A percentile compares a stretch with the other conserved stretches of the same genome.
Evolutionary conservation across 495 filamentous ascomycete species (phyloP).

Genomic region (Oidiodendron maius): DNA sequence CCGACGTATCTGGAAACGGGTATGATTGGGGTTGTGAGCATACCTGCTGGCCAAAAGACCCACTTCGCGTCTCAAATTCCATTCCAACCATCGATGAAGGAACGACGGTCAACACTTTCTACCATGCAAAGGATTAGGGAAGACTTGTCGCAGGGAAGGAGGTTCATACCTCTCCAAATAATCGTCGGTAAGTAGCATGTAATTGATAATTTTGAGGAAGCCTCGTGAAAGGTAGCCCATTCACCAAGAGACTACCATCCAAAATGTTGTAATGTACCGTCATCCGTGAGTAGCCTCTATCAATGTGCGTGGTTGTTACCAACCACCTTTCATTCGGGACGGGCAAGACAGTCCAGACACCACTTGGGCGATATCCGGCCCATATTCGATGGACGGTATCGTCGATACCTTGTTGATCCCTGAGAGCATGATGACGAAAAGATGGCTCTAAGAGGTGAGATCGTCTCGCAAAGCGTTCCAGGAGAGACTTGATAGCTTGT

Average conservation of each 20-base stretch:
- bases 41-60: constrained; percentile 21
- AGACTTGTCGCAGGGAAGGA: background rate
- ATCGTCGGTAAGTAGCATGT: constrained; percentile 26
- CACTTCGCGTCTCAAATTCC: constrained; percentile 17
- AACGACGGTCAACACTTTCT: constrained; percentile 21
- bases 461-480: constrained; percentile 1
- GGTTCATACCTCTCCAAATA: constrained; percentile 24
- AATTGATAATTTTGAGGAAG: constrained; percentile 29
- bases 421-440: constrained; percentile 5
- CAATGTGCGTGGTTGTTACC: constrained; percentile 13
- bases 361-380: constrained; percentile 24
- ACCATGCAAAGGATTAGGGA: background rate
- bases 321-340: constrained; percentile 28
- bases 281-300: constrained; percentile 3
- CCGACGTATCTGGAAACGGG: too few species aligned
- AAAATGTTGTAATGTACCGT: constrained; percentile 41
- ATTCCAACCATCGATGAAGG: constrained; percentile 22
- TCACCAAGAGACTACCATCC: constrained; percentile 40
- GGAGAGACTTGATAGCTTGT: background rate
- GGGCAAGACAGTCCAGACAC: constrained; percentile 15
- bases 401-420: constrained; percentile 22
- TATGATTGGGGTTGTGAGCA: background rate
- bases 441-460: constrained; percentile 4
- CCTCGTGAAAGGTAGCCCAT: constrained; percentile 36
- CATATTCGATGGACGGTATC: constrained; percentile 24